phyloP scores from a whole-genome alignment of 78 protist species.

The Reticulomyxa filosa region DNA sequence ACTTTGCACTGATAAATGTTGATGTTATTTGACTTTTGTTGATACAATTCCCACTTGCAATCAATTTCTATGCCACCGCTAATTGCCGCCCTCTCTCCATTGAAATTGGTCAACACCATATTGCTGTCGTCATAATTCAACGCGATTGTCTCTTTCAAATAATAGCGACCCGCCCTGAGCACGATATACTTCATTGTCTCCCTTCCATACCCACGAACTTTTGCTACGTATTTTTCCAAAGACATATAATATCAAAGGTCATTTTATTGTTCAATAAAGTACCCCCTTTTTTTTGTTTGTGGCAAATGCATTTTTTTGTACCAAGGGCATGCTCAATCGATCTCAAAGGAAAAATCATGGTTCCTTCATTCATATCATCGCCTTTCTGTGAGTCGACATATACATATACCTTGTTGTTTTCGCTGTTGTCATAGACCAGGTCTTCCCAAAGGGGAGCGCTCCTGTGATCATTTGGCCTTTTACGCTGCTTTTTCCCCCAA shows the following conservation, averaged over 20 bases:
- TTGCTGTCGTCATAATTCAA: neutral
- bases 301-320: too few species aligned
- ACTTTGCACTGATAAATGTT: neutral
- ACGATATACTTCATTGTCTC: too few species aligned
- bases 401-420: neutral
- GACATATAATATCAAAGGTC: too few species aligned
- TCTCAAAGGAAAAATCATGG: too few species aligned
- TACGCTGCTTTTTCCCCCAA: neutral
- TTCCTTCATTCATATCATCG: too few species aligned
- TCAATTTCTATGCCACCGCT: neutral
- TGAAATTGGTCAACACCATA: neutral
- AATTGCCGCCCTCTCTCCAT: neutral
- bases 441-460: neutral
- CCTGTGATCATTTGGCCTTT: neutral
- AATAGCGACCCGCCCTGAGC: too few species aligned
- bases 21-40: neutral
- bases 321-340: too few species aligned
- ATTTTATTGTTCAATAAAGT: too few species aligned
- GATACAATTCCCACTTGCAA: neutral
- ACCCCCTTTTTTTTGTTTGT: too few species aligned
- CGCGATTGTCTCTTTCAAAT: neutral
- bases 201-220: too few species aligned
- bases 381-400: neutral
- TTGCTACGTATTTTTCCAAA: too few species aligned
- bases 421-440: neutral